Conservation (phyloP, 169 alveolate genomes). For the Plasmodium vivax region DNA sequence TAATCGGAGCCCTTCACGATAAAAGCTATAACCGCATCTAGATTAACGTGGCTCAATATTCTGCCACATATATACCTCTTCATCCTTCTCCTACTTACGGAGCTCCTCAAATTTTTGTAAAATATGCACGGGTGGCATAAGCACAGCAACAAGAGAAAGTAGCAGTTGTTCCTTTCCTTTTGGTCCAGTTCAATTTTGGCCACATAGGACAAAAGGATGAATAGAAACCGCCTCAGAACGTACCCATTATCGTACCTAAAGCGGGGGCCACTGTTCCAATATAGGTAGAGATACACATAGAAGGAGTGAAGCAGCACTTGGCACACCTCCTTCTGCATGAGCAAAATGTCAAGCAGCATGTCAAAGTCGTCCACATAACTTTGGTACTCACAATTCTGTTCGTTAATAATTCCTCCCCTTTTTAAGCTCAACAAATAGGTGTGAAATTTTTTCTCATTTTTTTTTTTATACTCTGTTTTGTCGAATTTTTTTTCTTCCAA, state of each 20-base stretch:
- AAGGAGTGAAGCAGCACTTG: slow-evolving; percentile 30
- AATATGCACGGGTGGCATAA: slow-evolving; percentile 38
- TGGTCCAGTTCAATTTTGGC: neutral
- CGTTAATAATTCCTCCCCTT: slow-evolving; percentile 21
- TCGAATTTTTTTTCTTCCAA: slow-evolving; percentile 21
- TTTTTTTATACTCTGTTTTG: slow-evolving; percentile 17
- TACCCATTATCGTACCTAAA: slow-evolving; percentile 5
- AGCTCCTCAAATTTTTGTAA: slow-evolving; percentile 33
- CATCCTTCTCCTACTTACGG: slow-evolving; percentile 35
- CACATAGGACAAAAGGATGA: slow-evolving; percentile 28
- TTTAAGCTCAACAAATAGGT: slow-evolving; percentile 41
- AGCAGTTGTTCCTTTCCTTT: slow-evolving; percentile 17
- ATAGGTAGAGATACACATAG: slow-evolving; percentile 29
- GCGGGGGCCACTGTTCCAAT: slow-evolving; percentile 6
- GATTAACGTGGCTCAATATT: slow-evolving; percentile 2
- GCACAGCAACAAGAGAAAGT: slow-evolving; percentile 32
- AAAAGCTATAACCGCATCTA: slow-evolving; percentile 26
- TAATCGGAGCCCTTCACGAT: slow-evolving; percentile 44
- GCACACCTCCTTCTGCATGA: slow-evolving; percentile 37
- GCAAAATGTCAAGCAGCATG: slow-evolving; percentile 13
- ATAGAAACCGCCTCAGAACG: slow-evolving; percentile 17
- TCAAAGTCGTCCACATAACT: slow-evolving; percentile 51
- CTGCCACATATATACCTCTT: slow-evolving; percentile 6
- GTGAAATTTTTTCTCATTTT: slow-evolving; percentile 5
- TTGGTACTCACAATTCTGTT: slow-evolving; percentile 29